Evolutionary conservation across 1,284 basidiomycete species (phyloP), one percentile per base, ranked within the genome.

Genomic region (Agaricales sp.): DNA sequence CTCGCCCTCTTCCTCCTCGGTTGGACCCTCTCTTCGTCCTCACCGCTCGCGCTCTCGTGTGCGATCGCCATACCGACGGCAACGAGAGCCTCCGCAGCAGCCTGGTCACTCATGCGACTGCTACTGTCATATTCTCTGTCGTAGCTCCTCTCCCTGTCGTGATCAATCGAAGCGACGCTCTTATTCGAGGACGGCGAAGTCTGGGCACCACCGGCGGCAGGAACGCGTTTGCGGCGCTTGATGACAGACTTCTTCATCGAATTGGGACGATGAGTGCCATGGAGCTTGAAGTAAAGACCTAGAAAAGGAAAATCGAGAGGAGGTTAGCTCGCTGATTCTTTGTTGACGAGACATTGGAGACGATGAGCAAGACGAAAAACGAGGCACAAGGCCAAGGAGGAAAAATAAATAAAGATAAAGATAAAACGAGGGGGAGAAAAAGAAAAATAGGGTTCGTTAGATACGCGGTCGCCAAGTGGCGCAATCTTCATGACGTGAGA

Each of bases 231-330:
- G 54, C 95, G 77, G 30, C 95, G 82, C 72, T 99, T 99, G 75
- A 99, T 99, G 58, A 97, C 92, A 2, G 91, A 89, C 74, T 98
- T 97, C 70, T 96, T 97, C 92, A 99, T 94, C 51, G 92, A 92
- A 54, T 95, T 95, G 25, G 95, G 95, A 41, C 95, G 83, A 59
- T 97, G 93, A 1, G 91, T 92, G 51, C 93, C 92, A 71, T 99
- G 95, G 11, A 99, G 77, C 69, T 99, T 99, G 75, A 93, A 94
- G 70, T 98, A 99, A 3, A 99, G 78, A 52, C 93, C 92, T 95
- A 63, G 19, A 55, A 50, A 47, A 48, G 41, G 39, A 50, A 47
- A 48, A 51, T 49, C 46, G 46, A 53, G 13, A 43, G 30, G 8
- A 8, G n/a, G 30, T 35, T 11, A 35, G n/a, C n/a, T 25, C 20